These are phyloP conservation scores for Fusarium euwallaceae DNA, from an alignment of 2,329 filamentous ascomycete genomes.

Conservation along the genomic window DNA sequence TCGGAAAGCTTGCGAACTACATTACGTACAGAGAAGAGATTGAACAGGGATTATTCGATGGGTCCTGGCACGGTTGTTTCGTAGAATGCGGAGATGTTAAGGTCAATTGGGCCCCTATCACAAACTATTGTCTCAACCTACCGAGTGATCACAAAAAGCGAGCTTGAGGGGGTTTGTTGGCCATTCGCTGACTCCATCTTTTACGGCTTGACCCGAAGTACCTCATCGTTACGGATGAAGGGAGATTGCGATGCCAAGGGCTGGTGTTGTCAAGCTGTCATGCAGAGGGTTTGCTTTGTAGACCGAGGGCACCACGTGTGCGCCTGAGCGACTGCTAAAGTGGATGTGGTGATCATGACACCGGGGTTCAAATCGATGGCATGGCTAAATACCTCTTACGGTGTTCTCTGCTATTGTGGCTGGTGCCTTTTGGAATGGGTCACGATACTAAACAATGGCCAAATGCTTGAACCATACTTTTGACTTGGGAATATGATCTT, in stretches of 20 bases:
- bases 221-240: no score
- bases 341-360: no score
- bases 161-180: not conserved
- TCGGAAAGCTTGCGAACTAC: not conserved
- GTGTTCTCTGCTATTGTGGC: not conserved
- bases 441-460: not conserved
- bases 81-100: not conserved
- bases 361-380: no score
- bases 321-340: no score
- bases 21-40: not conserved
- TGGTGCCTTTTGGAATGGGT: not conserved
- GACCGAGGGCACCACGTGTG: no score
- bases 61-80: not conserved
- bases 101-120: no score
- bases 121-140: not conserved
- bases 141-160: not conserved
- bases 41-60: not conserved
- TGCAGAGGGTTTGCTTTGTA: not conserved
- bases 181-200: not conserved
- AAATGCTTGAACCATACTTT: not conserved
- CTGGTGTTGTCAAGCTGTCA: not conserved
- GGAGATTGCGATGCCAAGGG: no score
- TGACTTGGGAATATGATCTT: no score
- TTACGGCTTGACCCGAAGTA: no score
- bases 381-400: no score